Evolutionary conservation across 345 rosid genomes (phyloP), one percentile per base, ranked within the genome.

Genomic region (Sisymbrium irio): DNA sequence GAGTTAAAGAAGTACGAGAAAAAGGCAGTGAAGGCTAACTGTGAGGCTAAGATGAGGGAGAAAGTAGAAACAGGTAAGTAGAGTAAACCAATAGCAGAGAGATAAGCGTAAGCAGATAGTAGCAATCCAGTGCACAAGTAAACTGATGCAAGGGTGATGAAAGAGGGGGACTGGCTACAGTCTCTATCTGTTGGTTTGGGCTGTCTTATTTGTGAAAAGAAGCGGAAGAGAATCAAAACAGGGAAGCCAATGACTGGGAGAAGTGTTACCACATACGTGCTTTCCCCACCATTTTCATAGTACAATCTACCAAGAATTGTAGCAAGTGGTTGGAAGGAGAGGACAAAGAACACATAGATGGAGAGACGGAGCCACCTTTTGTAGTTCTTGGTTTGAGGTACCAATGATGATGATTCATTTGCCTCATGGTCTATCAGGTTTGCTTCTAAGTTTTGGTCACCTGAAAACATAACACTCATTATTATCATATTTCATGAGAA

Each of bases 61-160:
- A 46, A 81, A 4, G 89, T 85, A 13, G 87, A 85, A 1, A 86
- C 78, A 0, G 87, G 96, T 56, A 88, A 82, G 80, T 81, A 81
- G 15, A 62, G 63, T 11, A 86, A 80, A 18, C 91, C 91, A n/a
- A 79, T 33, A 5, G 86, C 83, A 37, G 73, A 83, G n/a, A 82
- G 9, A 45, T 85, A 76, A 56, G 76, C 67, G n/a, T 18, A 4
- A 33, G 44, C 76, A 2, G 86, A 82, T 2, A 65, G 4, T 42
- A 83, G 27, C 6, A 85, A 62, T 66, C 86, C 85, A 10, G 81
- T 65, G 33, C 55, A 7, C 5, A 79, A 3, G 71, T 87, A 84
- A 28, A 80, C 65, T 5, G 22, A 50, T 17, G 36, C 73, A 42
- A 72, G 67, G 7, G 63, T 67, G 13, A 14, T 51, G 7, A 59